Percentiles rank a stretch among this genome's conserved stretches.
These are phyloP conservation scores for Corrigiola litoralis DNA, from an alignment of 179 eudicot genomes.

Conservation along the genomic window DNA sequence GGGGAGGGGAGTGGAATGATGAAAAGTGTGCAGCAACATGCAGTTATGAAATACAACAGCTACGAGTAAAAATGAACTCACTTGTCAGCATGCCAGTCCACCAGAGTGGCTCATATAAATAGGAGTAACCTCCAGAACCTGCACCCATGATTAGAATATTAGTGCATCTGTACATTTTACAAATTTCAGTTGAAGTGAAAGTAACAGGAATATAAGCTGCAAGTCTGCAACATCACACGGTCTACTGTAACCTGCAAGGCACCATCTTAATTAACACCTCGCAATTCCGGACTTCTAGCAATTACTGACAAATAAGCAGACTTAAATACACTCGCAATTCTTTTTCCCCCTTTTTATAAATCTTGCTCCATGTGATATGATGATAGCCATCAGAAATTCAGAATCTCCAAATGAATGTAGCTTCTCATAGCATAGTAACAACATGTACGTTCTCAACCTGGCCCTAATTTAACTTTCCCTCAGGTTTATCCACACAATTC, in stretches of 20 bases:
- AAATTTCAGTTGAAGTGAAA: background rate
- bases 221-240: background rate
- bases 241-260: background rate
- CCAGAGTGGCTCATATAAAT: slow-evolving; percentile 45
- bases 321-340: too few species aligned
- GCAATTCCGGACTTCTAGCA: too few species aligned
- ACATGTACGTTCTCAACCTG: background rate
- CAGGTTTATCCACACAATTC: background rate
- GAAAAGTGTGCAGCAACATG: background rate
- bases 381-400: too few species aligned
- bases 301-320: too few species aligned
- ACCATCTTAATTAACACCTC: background rate
- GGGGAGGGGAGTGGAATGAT: background rate
- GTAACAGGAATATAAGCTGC: background rate
- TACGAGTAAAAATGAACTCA: slow-evolving; percentile 16
- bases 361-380: too few species aligned
- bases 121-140: slow-evolving; percentile 49
- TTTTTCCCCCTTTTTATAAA: too few species aligned
- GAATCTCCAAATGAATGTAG: too few species aligned
- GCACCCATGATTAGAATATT: slow-evolving; percentile 16
- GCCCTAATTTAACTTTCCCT: background rate
- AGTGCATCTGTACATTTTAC: background rate
- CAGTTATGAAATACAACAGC: background rate
- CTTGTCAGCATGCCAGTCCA: slow-evolving; percentile 55
- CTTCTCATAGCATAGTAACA: too few species aligned